Percentiles rank a stretch among this genome's conserved stretches.
Evolutionary conservation across 352 stramenopile genomes (phyloP).

Genomic region (Phytophthora fragariaefolia): DNA sequence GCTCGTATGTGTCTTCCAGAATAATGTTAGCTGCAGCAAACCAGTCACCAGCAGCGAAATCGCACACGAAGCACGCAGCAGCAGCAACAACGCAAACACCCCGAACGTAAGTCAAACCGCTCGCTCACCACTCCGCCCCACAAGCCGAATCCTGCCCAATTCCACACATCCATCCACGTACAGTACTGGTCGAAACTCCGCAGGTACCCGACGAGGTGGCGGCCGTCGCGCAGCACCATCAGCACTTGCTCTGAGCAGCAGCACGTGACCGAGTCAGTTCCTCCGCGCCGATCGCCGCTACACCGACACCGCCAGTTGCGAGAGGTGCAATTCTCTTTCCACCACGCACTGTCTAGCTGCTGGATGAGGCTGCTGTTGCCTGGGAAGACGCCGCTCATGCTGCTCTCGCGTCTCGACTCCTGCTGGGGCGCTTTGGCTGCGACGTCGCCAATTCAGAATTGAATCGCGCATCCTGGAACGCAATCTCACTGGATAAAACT

Average conservation of each 20-base stretch:
- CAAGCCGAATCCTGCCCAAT: not conserved
- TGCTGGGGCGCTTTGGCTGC: too few species aligned
- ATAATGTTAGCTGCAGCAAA: conserved; percentile 94
- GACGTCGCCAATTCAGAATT: conserved; percentile 23
- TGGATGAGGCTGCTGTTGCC: conserved; percentile 85
- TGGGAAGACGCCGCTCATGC: conserved; percentile 81
- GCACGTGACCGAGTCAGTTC: conserved; percentile 16
- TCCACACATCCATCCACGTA: conserved; percentile 37
- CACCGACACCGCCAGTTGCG: conserved; percentile 1
- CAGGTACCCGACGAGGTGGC: conserved; percentile 93
- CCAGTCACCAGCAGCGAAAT: not conserved
- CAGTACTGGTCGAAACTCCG: conserved; percentile 91
- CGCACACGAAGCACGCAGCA: not conserved
- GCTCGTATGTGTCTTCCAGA: conserved; percentile 95
- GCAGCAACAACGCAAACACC: conserved; percentile 6
- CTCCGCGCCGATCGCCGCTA: not conserved
- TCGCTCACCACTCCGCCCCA: not conserved
- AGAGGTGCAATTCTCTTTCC: not conserved
- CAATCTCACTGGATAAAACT: too few species aligned
- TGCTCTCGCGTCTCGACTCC: conserved; percentile 13
- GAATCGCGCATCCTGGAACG: conserved; percentile 12
- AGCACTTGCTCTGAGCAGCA: conserved; percentile 78
- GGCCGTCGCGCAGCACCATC: conserved; percentile 95
- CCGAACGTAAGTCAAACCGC: conserved; percentile 10
- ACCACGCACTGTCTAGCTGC: conserved; percentile 81